A percentile compares a stretch with the other conserved stretches of the same genome.
Evolutionary conservation across 2,329 filamentous ascomycete genomes (phyloP).

Genomic region (Monosporascus sp.): DNA sequence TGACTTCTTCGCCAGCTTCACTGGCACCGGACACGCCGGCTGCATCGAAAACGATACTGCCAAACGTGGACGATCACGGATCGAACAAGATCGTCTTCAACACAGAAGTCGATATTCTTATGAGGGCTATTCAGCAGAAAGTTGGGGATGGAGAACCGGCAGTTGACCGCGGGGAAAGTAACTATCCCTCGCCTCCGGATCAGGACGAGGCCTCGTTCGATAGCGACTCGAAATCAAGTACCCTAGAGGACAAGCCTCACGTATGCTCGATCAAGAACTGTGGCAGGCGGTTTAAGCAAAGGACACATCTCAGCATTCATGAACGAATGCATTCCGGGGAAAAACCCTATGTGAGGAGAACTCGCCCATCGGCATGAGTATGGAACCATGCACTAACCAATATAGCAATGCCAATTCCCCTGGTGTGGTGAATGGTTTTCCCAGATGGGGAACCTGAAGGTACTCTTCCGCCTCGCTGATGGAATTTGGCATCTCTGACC

Average conservation of each 20-base stretch:
- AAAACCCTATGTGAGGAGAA: slow-evolving; percentile 75
- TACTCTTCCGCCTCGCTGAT: slow-evolving; percentile 31
- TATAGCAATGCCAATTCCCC: slow-evolving; percentile 58
- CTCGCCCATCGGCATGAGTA: background rate
- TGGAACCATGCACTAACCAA: slow-evolving; percentile 17
- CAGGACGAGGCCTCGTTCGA: slow-evolving; percentile 18
- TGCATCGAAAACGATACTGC: slow-evolving; percentile 34
- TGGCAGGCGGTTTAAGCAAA: slow-evolving; percentile 79
- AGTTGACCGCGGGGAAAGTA: slow-evolving; percentile 18
- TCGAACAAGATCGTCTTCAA: slow-evolving; percentile 57
- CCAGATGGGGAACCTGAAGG: slow-evolving; percentile 85
- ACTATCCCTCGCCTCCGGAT: slow-evolving; percentile 25
- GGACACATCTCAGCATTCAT: slow-evolving; percentile 90
- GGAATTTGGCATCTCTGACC: slow-evolving; percentile 8
- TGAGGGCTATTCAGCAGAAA: slow-evolving; percentile 73
- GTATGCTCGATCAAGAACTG: slow-evolving; percentile 70
- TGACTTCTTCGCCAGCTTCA: slow-evolving; percentile 9
- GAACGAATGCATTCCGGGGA: slow-evolving; percentile 81
- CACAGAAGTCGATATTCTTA: slow-evolving; percentile 81
- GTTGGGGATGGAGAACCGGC: slow-evolving; percentile 14
- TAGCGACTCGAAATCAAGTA: slow-evolving; percentile 6
- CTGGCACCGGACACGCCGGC: slow-evolving; percentile 7
- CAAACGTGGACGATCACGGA: slow-evolving; percentile 41
- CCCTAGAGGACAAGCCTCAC: slow-evolving; percentile 56
- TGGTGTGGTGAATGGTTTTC: slow-evolving; percentile 78